phyloP scores from a whole-genome alignment of 768 basidiomycete species.

The Gelatoporia subvermispora region DNA sequence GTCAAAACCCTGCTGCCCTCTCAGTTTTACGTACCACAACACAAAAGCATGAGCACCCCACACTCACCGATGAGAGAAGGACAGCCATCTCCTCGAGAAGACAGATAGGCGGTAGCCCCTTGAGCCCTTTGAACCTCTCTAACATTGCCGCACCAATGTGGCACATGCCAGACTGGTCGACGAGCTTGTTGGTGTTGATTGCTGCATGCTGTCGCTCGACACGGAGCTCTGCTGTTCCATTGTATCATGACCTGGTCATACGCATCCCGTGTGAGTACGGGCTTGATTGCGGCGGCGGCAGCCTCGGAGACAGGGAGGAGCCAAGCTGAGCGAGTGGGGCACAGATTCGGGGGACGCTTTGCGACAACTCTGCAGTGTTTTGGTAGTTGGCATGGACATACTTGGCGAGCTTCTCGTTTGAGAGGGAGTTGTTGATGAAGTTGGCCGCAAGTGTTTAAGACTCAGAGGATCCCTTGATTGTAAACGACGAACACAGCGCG shows the following conservation, averaged over 20 bases:
- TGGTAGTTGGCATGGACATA: conserved; percentile 19
- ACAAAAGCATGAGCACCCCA: conserved; percentile 1
- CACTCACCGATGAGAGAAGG: conserved; percentile 95
- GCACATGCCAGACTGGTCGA: conserved; percentile 90
- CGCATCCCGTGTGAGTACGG: conserved; percentile 22
- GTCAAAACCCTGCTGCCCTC: conserved; percentile 65
- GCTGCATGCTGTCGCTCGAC: conserved; percentile 81
- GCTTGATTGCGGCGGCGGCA: conserved; percentile 27
- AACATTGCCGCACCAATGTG: conserved; percentile 71
- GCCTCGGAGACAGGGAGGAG: neutral
- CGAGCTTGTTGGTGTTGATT: conserved; percentile 95
- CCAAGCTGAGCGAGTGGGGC: too few species aligned
- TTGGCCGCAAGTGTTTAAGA: conserved; percentile 22
- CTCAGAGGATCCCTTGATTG: conserved; percentile 21
- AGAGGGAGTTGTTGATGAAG: conserved; percentile 22
- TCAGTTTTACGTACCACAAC: neutral
- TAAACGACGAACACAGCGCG: conserved; percentile 10
- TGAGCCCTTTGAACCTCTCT: conserved; percentile 85
- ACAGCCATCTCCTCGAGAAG: conserved; percentile 85
- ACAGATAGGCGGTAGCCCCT: conserved; percentile 85
- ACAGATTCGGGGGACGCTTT: neutral
- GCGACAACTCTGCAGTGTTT: conserved; percentile 8
- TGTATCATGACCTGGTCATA: conserved; percentile 87
- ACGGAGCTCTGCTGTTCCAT: conserved; percentile 94
- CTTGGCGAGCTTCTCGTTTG: conserved; percentile 21